These are phyloP conservation scores for Candida sakaeoensis DNA, from an alignment of 805 yeast genomes.

Conservation along the genomic window DNA sequence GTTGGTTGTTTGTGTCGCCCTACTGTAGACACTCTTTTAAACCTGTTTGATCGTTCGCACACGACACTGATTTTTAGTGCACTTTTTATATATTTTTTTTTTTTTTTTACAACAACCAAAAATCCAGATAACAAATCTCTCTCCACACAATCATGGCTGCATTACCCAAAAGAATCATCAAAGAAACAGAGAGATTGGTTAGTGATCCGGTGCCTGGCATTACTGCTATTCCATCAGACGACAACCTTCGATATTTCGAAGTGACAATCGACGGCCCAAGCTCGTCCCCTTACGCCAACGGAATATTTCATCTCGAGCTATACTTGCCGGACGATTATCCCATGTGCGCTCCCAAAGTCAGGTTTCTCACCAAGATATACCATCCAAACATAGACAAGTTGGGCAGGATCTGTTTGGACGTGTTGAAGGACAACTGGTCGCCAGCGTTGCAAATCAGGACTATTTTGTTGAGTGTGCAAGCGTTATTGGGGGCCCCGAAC, in stretches of 20 bases:
- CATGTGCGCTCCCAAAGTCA: constrained; percentile 93
- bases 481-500: constrained; percentile 90
- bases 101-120: not conserved
- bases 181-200: constrained; percentile 90
- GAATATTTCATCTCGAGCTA: constrained; percentile 78
- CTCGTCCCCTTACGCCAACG: constrained; percentile 83
- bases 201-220: constrained; percentile 98
- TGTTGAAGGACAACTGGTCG: constrained; percentile 92
- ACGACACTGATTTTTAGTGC: not conserved
- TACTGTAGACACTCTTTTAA: not conserved
- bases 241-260: constrained; percentile 86
- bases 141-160: constrained; percentile 42
- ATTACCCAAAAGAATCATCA: constrained; percentile 88
- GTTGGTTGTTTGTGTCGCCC: too few species aligned
- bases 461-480: constrained; percentile 85
- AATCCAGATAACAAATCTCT: not conserved
- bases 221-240: constrained; percentile 89
- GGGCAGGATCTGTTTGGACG: constrained; percentile 94
- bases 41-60: not conserved
- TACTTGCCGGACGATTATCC: constrained; percentile 96
- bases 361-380: constrained; percentile 89
- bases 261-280: constrained; percentile 91
- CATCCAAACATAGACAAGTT: constrained; percentile 95
- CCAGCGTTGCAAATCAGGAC: constrained; percentile 97
- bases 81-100: too few species aligned